A percentile compares a stretch with the other conserved stretches of the same genome.
Conservation (phyloP, 139 green algal genomes). For the Volvox reticuliferus region DNA sequence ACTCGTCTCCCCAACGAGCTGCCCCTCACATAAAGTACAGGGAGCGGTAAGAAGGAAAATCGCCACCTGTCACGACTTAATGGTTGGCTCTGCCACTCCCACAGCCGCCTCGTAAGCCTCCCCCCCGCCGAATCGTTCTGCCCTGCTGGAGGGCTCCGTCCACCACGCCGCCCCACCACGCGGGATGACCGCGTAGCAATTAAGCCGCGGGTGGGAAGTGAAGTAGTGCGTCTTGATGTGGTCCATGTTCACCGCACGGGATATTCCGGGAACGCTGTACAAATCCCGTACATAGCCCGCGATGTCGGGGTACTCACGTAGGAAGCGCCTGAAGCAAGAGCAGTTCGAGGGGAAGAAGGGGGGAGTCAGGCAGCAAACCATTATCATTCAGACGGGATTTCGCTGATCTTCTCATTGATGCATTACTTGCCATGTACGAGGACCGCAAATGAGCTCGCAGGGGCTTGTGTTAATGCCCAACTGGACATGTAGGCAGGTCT, state of each 20-base stretch:
- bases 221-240: slow-evolving; percentile 97
- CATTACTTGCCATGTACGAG: too few species aligned
- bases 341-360: not conserved
- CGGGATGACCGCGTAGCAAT: slow-evolving; percentile 87
- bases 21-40: too few species aligned
- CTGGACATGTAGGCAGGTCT: too few species aligned
- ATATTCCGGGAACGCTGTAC: slow-evolving; percentile 80
- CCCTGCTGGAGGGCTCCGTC: slow-evolving; percentile 67
- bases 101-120: too few species aligned
- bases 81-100: too few species aligned
- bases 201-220: slow-evolving; percentile 82
- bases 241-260: slow-evolving; percentile 83
- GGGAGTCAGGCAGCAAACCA: not conserved
- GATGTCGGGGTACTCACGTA: slow-evolving; percentile 52
- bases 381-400: too few species aligned
- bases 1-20: too few species aligned
- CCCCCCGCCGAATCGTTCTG: not conserved
- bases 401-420: too few species aligned
- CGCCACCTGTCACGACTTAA: too few species aligned
- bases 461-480: too few species aligned
- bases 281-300: slow-evolving; percentile 80
- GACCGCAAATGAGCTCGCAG: too few species aligned
- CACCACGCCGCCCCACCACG: slow-evolving; percentile 75
- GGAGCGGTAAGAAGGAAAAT: too few species aligned
- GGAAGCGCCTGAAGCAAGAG: slow-evolving; percentile 22